Conservation (phyloP, 169 alveolate genomes). For the Babesia caballi region DNA sequence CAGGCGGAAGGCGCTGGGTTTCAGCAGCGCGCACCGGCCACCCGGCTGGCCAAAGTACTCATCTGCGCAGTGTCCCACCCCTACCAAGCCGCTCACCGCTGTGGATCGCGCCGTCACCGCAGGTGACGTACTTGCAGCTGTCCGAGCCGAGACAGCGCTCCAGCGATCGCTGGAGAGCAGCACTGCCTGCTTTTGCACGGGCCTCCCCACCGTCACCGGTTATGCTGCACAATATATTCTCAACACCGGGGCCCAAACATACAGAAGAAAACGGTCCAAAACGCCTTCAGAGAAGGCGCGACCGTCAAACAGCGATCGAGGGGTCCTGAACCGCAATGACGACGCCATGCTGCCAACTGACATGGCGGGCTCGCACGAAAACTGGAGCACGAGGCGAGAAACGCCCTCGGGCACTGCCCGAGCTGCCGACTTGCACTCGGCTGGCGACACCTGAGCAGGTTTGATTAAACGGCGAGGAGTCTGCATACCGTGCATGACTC, state of each 20-base stretch:
- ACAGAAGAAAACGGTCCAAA: constrained; percentile 33
- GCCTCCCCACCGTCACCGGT: neutral
- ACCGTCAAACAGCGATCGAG: constrained; percentile 42
- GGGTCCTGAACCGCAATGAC: constrained; percentile 2
- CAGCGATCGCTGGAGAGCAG: neutral
- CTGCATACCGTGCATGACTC: constrained; percentile 37
- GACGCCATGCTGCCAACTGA: neutral
- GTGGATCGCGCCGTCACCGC: constrained; percentile 25
- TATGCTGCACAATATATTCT: constrained; percentile 9
- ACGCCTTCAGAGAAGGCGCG: constrained; percentile 32
- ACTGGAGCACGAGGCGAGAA: constrained; percentile 5
- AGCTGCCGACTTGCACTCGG: constrained; percentile 1
- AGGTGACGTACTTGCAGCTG: constrained; percentile 37
- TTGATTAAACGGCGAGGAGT: too few relatives aligned
- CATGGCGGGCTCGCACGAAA: constrained; percentile 56
- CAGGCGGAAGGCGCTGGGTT: constrained; percentile 34
- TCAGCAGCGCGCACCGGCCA: constrained; percentile 12
- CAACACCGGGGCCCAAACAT: neutral
- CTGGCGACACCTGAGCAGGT: neutral
- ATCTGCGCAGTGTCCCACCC: neutral
- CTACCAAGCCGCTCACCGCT: constrained; percentile 2
- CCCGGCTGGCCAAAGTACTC: neutral
- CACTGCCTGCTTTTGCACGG: neutral
- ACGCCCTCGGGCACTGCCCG: neutral
- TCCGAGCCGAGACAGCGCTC: constrained; percentile 16